Evolutionary conservation across 1,284 basidiomycete genomes (phyloP), one percentile per base, ranked within the genome.

Genomic region (Tetrapyrgos nigripes): DNA sequence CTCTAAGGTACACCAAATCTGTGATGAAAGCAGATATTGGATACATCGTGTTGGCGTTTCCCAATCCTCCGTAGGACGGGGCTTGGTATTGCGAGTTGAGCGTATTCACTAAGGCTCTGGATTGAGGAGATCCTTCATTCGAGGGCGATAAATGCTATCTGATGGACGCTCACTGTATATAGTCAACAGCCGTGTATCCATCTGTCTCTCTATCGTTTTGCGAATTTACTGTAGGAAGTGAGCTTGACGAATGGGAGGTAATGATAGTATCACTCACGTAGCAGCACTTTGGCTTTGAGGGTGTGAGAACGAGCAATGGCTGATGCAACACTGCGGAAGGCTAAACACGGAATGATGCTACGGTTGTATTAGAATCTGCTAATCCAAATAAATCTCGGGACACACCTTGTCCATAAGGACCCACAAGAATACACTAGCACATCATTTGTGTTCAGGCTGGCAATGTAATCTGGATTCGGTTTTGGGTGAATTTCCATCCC

Each of bases 161-260:
- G 29, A 49, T 19, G 43, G 46, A 50, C 26, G 67, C 76, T 66
- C 64, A 93, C 90, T 77, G 77, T 62, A 97, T 84, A 69, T 97
- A 97, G 72, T 97, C 94, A 13, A 85, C 77, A 0, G 94, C 96
- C 1, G 83, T 84, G 73, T 97, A 97, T 1, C 87, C 92, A 9
- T 86, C 82, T 0, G 96, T 98, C 73, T 99, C 97, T 58, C 97
- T 83, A 71, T 99, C 97, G 65, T 96, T 96, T 60, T 82, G 83
- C 14, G 88, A 82, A 71, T 98, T 99, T 57, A 99, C 94, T 96
- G 62, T 5, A 11, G 19, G 53, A 24, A 48, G 29, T 46, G 60
- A 37, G 66, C 49, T 57, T n/a, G 49, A 53, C 45, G 37, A 48
- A 14, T 44, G 23, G n/a, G 52, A 19, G 44, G 50, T 19, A 27